A percentile compares a stretch with the other conserved stretches of the same genome.
Evolutionary conservation across 495 filamentous ascomycete species (phyloP).

Genomic region (Penicillium arizonense): DNA sequence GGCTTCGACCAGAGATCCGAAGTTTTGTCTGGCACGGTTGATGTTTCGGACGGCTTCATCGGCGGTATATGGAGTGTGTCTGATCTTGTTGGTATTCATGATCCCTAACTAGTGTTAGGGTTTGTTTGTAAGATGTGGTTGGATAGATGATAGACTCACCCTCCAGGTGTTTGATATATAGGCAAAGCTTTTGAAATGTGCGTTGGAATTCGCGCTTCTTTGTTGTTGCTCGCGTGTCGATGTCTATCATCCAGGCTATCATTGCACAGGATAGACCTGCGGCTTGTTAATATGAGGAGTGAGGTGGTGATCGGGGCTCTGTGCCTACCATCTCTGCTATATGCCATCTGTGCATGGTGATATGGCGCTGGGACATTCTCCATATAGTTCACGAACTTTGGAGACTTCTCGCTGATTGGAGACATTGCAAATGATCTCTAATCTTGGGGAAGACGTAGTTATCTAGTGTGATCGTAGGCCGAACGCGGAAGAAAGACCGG

Average conservation of each 20-base stretch:
- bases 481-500: background rate
- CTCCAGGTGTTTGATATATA: constrained; percentile 6
- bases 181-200: background rate
- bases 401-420: background rate
- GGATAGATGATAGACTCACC: background rate
- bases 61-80: background rate
- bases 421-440: no score
- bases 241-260: constrained; percentile 7
- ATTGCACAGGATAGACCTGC: constrained; percentile 3
- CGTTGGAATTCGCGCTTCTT: constrained; percentile 6
- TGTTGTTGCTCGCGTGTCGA: background rate
- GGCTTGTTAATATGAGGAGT: background rate
- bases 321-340: constrained; percentile 2
- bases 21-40: background rate
- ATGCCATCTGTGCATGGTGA: background rate
- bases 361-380: constrained; percentile 3
- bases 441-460: no score
- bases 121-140: no score
- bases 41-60: background rate
- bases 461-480: background rate
- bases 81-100: background rate
- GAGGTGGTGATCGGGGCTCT: background rate
- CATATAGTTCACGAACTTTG: background rate
- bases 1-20: background rate
- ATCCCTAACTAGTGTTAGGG: background rate